Base-by-base conservation (phyloP, 805 yeast species). In the Kregervanrija fluxuum region DNA sequence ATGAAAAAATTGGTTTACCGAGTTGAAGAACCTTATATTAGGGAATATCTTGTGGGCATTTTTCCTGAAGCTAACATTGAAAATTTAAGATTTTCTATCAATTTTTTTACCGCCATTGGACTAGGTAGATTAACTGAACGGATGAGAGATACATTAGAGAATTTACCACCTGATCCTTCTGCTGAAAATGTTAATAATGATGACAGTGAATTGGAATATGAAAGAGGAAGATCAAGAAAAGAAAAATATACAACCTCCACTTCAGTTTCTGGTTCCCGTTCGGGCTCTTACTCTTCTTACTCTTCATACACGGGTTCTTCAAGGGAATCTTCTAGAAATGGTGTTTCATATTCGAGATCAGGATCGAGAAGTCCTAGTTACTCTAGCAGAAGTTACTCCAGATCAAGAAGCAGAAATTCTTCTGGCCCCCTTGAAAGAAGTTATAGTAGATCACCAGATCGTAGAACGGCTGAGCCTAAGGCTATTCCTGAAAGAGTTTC, bases 21-120 rank as follows among this genome's bases (percentile, higher is more conserved):
- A 39, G 55, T 86, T 5, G 53, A 62, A 3, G 85, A 83, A 47
- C 74, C 71, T 0, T 74, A 74, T 45, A 66, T 78, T 13, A 68
- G 69, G 41, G 73, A 75, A 0, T 71, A 53, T 39, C 47, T 83
- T 31, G 52, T 48, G 2, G 87, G 87, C 0, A 51, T 90, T 34
- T 85, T 90, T 55, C 96, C 96, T 0, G 64, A 62, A 1, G 71
- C 70, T 44, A 68, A 71, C 5, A 48, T 57, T 1, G 81, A 78
- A 9, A 66, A 75, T 51, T 65, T 82, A 11, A 69, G 91, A 47
- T 91, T 90, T 59, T 74, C 95, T 2, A 88, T 89, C 58, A 91
- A 91, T 58, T 91, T 74, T 60, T 91, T 91, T 62, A 91, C 97
- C 0, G 96, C 97, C 1, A 88, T 91, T 49, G 95, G 95, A 0